Conservation (phyloP, 2,329 filamentous ascomycete species). For the Colletotrichum agaves region DNA sequence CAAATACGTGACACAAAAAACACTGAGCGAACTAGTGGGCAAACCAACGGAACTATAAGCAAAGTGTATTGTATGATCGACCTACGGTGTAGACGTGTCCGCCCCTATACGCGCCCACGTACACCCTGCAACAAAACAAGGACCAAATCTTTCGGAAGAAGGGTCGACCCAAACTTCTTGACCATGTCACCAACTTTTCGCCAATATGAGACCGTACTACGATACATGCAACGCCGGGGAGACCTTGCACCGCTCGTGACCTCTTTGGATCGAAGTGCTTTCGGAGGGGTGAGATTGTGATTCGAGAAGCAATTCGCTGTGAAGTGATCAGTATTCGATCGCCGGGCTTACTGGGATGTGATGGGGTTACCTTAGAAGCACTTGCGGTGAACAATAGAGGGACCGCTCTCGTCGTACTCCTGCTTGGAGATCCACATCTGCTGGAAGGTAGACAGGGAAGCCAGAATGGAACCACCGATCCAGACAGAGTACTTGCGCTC, state of each 20-base stretch:
- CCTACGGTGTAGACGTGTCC: conserved; percentile 62
- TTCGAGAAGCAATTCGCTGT: conserved; percentile 31
- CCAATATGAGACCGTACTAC: conserved; percentile 65
- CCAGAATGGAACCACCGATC: conserved; percentile 99
- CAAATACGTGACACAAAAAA: background rate
- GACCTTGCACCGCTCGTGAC: conserved; percentile 56
- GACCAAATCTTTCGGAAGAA: conserved; percentile 59
- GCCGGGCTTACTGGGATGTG: background rate
- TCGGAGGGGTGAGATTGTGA: conserved; percentile 47
- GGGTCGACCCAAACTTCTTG: conserved; percentile 62
- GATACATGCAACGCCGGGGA: conserved; percentile 58
- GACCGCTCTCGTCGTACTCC: conserved; percentile 99
- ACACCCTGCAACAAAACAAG: conserved; percentile 63
- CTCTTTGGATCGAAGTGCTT: conserved; percentile 56
- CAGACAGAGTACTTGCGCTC: conserved; percentile 99
- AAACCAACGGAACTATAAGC: conserved; percentile 42
- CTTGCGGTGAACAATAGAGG: conserved; percentile 99
- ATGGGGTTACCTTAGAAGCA: conserved; percentile 89
- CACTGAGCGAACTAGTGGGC: background rate
- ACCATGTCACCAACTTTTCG: conserved; percentile 68
- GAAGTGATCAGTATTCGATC: background rate
- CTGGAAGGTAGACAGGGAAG: conserved; percentile 99
- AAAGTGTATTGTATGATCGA: conserved; percentile 68
- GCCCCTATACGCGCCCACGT: conserved; percentile 59
- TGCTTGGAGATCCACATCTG: conserved; percentile 99